Conservation (phyloP, 129 eudicot species). For the Rutidosis leptorrhynchoides region DNA sequence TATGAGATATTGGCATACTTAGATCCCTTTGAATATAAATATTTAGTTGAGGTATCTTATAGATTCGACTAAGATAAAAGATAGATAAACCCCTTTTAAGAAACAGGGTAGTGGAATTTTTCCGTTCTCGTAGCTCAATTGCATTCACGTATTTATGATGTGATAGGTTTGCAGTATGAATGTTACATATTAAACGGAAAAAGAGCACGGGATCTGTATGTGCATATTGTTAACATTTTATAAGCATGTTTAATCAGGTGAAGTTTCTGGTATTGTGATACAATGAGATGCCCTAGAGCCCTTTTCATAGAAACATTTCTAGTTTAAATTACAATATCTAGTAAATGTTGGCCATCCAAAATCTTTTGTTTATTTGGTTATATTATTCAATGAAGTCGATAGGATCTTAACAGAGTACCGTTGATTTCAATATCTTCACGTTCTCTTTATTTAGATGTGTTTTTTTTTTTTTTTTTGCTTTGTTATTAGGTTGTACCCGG, state of each 20-base stretch:
- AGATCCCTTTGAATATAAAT: background rate
- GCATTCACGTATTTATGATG: background rate
- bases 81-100: background rate
- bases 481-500: slow-evolving; percentile 26
- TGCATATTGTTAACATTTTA: slow-evolving; percentile 12
- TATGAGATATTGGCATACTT: background rate
- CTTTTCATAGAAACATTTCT: background rate
- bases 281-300: background rate
- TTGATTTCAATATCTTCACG: background rate
- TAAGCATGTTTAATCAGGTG: slow-evolving; percentile 1
- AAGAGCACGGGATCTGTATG: slow-evolving; percentile 10
- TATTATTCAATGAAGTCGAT: background rate
- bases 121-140: background rate
- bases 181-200: background rate
- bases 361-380: background rate
- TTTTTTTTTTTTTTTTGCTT: slow-evolving; percentile 1
- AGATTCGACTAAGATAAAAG: slow-evolving; percentile 1
- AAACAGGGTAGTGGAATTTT: background rate
- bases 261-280: slow-evolving; percentile 1
- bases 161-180: background rate
- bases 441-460: background rate
- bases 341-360: background rate
- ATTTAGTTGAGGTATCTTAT: background rate
- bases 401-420: background rate
- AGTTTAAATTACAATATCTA: background rate